Conservation (phyloP, 208 protist species). For the Trypanosoma caninum region DNA sequence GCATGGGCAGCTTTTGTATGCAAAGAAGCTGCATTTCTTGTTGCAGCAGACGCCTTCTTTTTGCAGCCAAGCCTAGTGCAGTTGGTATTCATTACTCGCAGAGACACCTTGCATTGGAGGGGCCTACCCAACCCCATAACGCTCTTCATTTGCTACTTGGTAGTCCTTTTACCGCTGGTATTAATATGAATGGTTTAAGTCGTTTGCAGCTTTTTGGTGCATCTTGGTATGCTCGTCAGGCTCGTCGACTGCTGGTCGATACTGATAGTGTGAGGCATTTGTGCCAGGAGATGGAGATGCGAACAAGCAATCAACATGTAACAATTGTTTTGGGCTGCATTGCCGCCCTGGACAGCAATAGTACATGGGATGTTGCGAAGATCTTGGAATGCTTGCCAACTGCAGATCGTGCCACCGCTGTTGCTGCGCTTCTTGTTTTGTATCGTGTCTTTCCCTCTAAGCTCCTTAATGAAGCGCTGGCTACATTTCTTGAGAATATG, state of each 20-base stretch:
- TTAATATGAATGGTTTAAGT: background rate
- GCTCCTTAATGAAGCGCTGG: background rate
- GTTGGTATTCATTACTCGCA: background rate
- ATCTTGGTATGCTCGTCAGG: slow-evolving; percentile 15
- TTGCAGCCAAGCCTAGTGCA: background rate
- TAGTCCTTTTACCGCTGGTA: too few relatives aligned
- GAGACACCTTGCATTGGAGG: background rate
- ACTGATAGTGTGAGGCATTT: slow-evolving; percentile 1
- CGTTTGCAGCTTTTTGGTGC: background rate
- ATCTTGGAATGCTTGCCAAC: slow-evolving; percentile 1
- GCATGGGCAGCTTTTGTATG: background rate
- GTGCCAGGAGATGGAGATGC: slow-evolving; percentile 5
- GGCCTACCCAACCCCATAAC: background rate
- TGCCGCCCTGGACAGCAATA: background rate
- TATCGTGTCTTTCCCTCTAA: background rate
- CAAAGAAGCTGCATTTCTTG: background rate
- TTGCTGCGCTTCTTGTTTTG: slow-evolving; percentile 1
- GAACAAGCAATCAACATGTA: background rate
- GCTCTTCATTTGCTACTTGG: too few relatives aligned
- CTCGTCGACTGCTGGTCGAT: slow-evolving; percentile 5
- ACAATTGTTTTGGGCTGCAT: slow-evolving; percentile 8
- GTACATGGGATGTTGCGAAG: background rate
- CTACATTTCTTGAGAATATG: background rate
- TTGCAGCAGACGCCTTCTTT: background rate
- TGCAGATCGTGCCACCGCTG: slow-evolving; percentile 1